A percentile compares a stretch with the other conserved stretches of the same genome.
Evolutionary conservation across 1,139 yeast genomes (phyloP).

Genomic region (Candida sojae): DNA sequence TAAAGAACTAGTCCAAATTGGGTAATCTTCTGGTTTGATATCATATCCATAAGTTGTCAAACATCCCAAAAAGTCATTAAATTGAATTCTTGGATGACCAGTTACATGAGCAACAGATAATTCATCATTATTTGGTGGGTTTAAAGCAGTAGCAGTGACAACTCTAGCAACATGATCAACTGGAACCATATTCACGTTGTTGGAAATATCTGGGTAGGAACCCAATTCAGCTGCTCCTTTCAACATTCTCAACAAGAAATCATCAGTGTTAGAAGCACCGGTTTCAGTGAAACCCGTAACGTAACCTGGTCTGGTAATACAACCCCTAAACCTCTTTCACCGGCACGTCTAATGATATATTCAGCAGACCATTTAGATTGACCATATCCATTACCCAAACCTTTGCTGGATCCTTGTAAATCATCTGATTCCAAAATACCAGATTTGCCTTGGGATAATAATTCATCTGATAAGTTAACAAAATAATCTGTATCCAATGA

Average conservation of each 20-base stretch:
- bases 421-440: constrained; percentile 86
- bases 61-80: constrained; percentile 71
- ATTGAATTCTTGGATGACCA: constrained; percentile 87
- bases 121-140: constrained; percentile 58
- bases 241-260: constrained; percentile 88
- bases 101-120: constrained; percentile 92
- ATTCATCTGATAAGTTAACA: constrained; percentile 72
- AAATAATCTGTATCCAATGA: constrained; percentile 83
- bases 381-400: constrained; percentile 92
- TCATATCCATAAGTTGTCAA: constrained; percentile 72
- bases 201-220: constrained; percentile 77
- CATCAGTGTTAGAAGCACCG: constrained; percentile 95
- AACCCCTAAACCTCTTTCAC: constrained; percentile 82
- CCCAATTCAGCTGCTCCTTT: constrained; percentile 94
- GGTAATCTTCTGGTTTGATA: constrained; percentile 63
- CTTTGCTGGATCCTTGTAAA: constrained; percentile 74
- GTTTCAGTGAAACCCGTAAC: constrained; percentile 83
- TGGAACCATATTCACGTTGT: constrained; percentile 94
- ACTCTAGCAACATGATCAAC: constrained; percentile 97
- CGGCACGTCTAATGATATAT: constrained; percentile 83
- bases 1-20: constrained; percentile 73
- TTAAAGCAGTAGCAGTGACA: constrained; percentile 78
- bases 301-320: constrained; percentile 93
- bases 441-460: constrained; percentile 59
- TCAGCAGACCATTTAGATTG: constrained; percentile 99